phyloP scores from a whole-genome alignment of 257 asterid species.

The Forsythia suspensa region DNA sequence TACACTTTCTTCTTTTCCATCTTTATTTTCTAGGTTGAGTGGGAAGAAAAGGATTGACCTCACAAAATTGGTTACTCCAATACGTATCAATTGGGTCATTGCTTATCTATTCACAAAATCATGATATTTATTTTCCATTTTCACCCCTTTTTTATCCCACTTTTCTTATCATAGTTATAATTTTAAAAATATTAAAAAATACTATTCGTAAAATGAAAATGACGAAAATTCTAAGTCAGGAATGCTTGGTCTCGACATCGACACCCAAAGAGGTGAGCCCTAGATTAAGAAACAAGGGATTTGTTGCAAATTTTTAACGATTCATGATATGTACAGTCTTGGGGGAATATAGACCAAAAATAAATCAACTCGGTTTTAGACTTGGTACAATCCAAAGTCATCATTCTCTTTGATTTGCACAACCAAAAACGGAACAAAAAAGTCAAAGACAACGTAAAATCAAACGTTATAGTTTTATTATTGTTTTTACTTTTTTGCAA shows the following conservation, averaged over 20 bases:
- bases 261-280: background rate
- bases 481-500: background rate
- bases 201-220: background rate
- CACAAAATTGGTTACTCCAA: background rate
- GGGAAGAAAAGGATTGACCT: slow-evolving; percentile 3
- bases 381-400: too few relatives aligned
- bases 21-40: slow-evolving; percentile 7
- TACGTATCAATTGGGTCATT: slow-evolving; percentile 17
- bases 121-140: background rate
- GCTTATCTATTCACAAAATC: slow-evolving; percentile 9
- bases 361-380: too few relatives aligned
- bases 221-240: background rate
- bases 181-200: background rate
- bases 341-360: too few relatives aligned
- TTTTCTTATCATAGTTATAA: background rate
- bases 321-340: background rate
- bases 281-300: background rate
- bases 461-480: background rate
- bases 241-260: background rate
- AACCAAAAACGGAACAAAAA: background rate
- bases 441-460: background rate
- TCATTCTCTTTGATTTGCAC: too few relatives aligned
- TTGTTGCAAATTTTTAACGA: background rate
- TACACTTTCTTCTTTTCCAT: background rate
- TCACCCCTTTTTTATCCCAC: background rate